These are phyloP conservation scores for Helicocarpus griseus DNA, from an alignment of 2,329 filamentous ascomycete species.

Conservation along the genomic window DNA sequence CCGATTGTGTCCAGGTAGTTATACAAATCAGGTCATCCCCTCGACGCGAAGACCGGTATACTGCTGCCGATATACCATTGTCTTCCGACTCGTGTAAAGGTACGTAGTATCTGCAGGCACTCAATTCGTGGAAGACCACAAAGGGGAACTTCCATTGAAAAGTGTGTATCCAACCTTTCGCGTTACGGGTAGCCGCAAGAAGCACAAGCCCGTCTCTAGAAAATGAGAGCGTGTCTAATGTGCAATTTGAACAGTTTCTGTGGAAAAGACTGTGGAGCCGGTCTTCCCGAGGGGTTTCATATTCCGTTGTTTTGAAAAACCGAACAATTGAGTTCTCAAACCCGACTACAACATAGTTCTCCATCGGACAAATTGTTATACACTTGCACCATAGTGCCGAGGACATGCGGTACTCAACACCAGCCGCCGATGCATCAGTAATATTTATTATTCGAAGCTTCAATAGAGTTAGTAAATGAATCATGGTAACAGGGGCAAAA, in stretches of 20 bases:
- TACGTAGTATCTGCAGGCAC: slow-evolving; percentile 29
- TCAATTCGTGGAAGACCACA: slow-evolving; percentile 26
- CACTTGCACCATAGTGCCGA: slow-evolving; percentile 31
- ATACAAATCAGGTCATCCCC: slow-evolving; percentile 31
- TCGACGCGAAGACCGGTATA: slow-evolving; percentile 25
- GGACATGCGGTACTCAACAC: slow-evolving; percentile 32
- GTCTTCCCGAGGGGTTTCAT: slow-evolving; percentile 29
- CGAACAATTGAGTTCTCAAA: slow-evolving; percentile 33
- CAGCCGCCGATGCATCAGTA: slow-evolving; percentile 19
- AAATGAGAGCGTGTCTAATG: slow-evolving; percentile 33
- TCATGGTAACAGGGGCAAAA: not conserved
- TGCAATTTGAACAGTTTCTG: slow-evolving; percentile 25
- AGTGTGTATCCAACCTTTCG: slow-evolving; percentile 29
- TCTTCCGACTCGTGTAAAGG: slow-evolving; percentile 35
- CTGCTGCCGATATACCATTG: slow-evolving; percentile 29
- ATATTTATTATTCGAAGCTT: slow-evolving; percentile 33
- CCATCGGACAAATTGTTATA: slow-evolving; percentile 31
- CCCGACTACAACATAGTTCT: slow-evolving; percentile 33
- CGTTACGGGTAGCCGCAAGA: slow-evolving; percentile 28
- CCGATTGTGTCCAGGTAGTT: slow-evolving; percentile 36
- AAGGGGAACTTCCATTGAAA: slow-evolving; percentile 33
- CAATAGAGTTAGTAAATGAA: not conserved
- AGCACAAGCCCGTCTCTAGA: slow-evolving; percentile 33
- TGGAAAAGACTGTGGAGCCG: slow-evolving; percentile 27
- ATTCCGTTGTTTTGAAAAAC: slow-evolving; percentile 30